These are phyloP conservation scores for Acanthamoeba culbertsoni DNA, from an alignment of 208 protist genomes.

Conservation along the genomic window DNA sequence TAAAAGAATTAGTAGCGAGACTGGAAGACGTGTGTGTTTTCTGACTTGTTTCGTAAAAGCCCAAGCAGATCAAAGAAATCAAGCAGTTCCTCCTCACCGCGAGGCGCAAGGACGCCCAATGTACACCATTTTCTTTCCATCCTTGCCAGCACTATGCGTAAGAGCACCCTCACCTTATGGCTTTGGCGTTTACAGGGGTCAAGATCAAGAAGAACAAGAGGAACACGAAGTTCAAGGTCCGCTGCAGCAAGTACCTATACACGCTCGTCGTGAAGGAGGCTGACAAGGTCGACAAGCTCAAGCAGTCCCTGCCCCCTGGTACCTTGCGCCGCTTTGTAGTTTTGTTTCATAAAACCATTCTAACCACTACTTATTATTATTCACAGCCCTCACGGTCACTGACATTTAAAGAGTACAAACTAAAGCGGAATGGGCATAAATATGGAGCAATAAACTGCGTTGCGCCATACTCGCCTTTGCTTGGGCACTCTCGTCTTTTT, in stretches of 20 bases:
- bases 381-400: not conserved
- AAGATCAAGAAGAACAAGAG: slow-evolving; percentile 82
- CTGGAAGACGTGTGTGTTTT: not conserved
- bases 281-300: slow-evolving; percentile 82
- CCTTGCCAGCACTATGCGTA: not conserved
- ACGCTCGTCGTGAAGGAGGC: slow-evolving; percentile 77
- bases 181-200: slow-evolving; percentile 38
- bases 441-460: not conserved
- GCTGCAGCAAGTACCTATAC: slow-evolving; percentile 80
- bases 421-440: not conserved
- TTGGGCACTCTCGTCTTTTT: not conserved
- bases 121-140: not conserved
- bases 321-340: not conserved
- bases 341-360: not conserved
- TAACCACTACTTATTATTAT: not conserved
- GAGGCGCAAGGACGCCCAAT: slow-evolving; percentile 80
- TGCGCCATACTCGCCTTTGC: too few relatives aligned
- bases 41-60: slow-evolving; percentile 55
- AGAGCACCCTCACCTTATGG: not conserved
- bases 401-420: slow-evolving; percentile 37
- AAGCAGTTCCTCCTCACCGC: slow-evolving; percentile 82
- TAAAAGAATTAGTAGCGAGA: not conserved
- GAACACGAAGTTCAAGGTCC: slow-evolving; percentile 84
- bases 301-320: slow-evolving; percentile 81
- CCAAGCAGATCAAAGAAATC: slow-evolving; percentile 83